Evolutionary conservation across 2,329 filamentous ascomycete genomes (phyloP), one percentile per base, ranked within the genome.

Genomic region (Fusarium sp.): DNA sequence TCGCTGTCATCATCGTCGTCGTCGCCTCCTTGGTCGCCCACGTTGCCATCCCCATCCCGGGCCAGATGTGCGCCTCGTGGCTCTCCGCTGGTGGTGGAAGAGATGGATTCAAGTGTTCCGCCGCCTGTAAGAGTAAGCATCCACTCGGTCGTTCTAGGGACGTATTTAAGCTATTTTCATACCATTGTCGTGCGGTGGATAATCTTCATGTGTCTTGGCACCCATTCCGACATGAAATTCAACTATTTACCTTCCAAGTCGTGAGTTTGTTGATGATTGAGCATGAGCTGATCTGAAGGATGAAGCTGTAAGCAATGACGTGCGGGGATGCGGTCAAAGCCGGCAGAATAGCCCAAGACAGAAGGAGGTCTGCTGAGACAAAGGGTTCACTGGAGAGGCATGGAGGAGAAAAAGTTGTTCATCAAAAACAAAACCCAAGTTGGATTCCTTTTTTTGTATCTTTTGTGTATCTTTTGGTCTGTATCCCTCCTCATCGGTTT

Each of bases 41-140:
- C 59, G 48, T 71, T 80, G 5, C 81, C 79, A 55, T 85, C 83
- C 8, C 82, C 82, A 60, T 85, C 83, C 43, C 79, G 78, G 63
- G 79, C 78, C 41, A 80, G 67, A 62, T 84, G 82, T 7, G 70
- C 70, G 36, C 82, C 83, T 8, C 81, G 80, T 40, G 82, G 80
- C 63, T 83, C 80, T 50, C 83, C 83, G 43, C 82, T 82, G 52
- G 69, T 61, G 55, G 71, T 65, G 41, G 60, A 61, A 46, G 66
- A 44, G 30, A 66, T 62, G 50, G 63, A 51, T 12, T 71, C 62
- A 60, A 65, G 64, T 31, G 73, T 61, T 48, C 69, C 66, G 37
- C 62, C 60, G 41, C 73, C 73, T 75, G 31, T 11, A 1, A 16
- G 2, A 43, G 59, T 75, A 12, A 73, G 71, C 16, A 34, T 41